Evolutionary conservation across 805 yeast species (phyloP), one percentile per base, ranked within the genome.

Genomic region (Kodamaea laetipori): DNA sequence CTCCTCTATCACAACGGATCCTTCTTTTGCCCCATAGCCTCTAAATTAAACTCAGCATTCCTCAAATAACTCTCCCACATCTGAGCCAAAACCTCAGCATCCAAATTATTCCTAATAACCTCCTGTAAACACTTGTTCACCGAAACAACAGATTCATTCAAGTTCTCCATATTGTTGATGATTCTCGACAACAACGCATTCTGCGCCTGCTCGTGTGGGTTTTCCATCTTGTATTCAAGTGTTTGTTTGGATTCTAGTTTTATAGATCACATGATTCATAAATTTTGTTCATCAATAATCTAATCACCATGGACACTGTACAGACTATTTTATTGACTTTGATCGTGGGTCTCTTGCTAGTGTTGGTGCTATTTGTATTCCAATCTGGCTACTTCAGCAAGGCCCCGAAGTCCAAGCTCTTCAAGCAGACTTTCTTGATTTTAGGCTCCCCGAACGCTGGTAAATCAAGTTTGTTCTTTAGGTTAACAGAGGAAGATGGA

Each of bases 121-220:
- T 80, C 73, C 33, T 76, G 76, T 25, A 88, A 63, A 12, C 80
- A 73, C 42, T 76, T 70, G 60, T 86, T 89, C 56, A 87, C 66
- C 3, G 79, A 76, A 7, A 69, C 74, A 1, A 88, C 78, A 27
- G 89, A 83, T 47, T 81, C 86, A 57, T 88, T 88, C 50, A 88
- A 66, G 48, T 82, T 72, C 54, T 84, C 89, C 61, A 86, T 79
- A 52, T 84, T 86, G 60, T 77, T 79, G 39, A 85, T 80, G n/a
- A 87, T 86, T 49, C 96, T 78, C 8, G 86, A 78, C 31, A 85
- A 69, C 16, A 89, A 68, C 11, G 88, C 88, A 50, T 78, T 82
- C 57, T 88, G 96, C 5, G 79, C 85, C 57, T 84, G 85, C 54
- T 86, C 90, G 56, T 87, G 90, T 3, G 96, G 96, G 54, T 86